Evolutionary conservation across 2,329 filamentous ascomycete species (phyloP).

Genomic region (Sordariomycetes sp.): DNA sequence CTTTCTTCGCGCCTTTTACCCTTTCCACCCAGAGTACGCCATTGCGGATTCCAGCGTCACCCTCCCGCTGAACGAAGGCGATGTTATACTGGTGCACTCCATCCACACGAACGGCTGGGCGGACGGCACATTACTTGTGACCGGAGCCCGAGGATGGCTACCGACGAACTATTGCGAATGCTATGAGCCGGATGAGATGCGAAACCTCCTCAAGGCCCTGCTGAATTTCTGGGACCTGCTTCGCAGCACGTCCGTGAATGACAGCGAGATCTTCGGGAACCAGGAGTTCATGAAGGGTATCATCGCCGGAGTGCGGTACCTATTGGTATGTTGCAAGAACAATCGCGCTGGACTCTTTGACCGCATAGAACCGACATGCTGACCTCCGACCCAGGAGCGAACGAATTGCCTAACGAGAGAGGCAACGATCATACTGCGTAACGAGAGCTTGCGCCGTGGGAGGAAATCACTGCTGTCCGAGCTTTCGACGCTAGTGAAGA

Average conservation of each 20-base stretch:
- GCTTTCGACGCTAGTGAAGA: constrained; percentile 79
- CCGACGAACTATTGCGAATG: constrained; percentile 97
- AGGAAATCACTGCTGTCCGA: constrained; percentile 85
- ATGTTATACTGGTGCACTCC: constrained; percentile 88
- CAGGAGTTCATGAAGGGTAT: constrained; percentile 92
- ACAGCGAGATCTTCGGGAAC: constrained; percentile 71
- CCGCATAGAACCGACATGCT: neutral
- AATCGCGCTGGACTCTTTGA: neutral
- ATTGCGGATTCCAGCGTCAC: constrained; percentile 81
- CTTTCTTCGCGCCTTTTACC: constrained; percentile 88
- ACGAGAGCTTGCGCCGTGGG: constrained; percentile 66
- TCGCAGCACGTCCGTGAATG: constrained; percentile 64
- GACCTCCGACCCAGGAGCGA: constrained; percentile 51
- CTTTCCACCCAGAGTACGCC: constrained; percentile 71
- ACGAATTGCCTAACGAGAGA: constrained; percentile 83
- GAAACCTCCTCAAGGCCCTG: constrained; percentile 72
- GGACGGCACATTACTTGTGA: constrained; percentile 79
- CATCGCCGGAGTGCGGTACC: constrained; percentile 82
- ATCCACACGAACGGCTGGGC: constrained; percentile 98
- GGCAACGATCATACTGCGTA: constrained; percentile 60
- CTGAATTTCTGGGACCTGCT: constrained; percentile 90
- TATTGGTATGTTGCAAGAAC: constrained; percentile 55
- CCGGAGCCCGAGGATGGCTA: constrained; percentile 85
- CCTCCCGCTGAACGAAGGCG: constrained; percentile 77
- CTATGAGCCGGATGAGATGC: constrained; percentile 83